Percentiles rank a stretch among this genome's conserved stretches.
These are phyloP conservation scores for Colletotrichum truncatum DNA, from an alignment of 2,329 filamentous ascomycete genomes.

Conservation along the genomic window DNA sequence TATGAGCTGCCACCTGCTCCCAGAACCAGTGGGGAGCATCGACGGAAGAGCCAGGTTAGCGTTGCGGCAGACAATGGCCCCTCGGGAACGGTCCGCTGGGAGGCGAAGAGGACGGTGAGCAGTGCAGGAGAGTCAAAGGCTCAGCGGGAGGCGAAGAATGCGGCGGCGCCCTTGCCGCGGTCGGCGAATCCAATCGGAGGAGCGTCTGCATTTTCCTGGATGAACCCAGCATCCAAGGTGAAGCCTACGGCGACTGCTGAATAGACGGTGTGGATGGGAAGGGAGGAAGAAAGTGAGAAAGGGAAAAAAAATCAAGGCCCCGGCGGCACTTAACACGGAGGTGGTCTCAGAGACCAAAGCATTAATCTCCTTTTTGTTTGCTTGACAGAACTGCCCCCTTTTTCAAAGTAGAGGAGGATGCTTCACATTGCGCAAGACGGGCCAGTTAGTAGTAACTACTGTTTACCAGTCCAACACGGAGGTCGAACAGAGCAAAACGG, in stretches of 20 bases:
- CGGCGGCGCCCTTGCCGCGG: constrained; percentile 56
- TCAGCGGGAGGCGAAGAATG: constrained; percentile 42
- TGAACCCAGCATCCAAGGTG: constrained; percentile 67
- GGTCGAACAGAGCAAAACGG: constrained; percentile 1
- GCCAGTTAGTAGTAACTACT: constrained; percentile 17
- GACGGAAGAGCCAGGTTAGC: constrained; percentile 61
- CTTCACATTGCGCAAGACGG: constrained; percentile 13
- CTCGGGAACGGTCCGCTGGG: constrained; percentile 57
- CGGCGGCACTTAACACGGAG: constrained; percentile 13
- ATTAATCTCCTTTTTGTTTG: constrained; percentile 25
- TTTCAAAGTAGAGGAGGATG: constrained; percentile 10
- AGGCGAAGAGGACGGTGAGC: constrained; percentile 59
- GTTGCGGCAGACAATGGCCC: constrained; percentile 65
- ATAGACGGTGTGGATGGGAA: constrained; percentile 12
- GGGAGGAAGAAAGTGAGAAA: too few relatives aligned
- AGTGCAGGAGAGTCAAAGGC: constrained; percentile 41
- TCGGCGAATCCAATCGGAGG: constrained; percentile 86
- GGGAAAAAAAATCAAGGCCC: constrained; percentile 1
- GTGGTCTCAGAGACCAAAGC: constrained; percentile 6
- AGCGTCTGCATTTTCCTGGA: constrained; percentile 94
- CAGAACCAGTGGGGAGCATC: constrained; percentile 58
- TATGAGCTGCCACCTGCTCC: constrained; percentile 60
- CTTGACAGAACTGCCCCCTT: constrained; percentile 14
- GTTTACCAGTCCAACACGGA: constrained; percentile 15
- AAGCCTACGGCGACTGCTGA: constrained; percentile 42